Percentiles rank a stretch among this genome's conserved stretches.
These are phyloP conservation scores for Phytophthora ramorum DNA, from an alignment of 352 stramenopile species.

Conservation along the genomic window DNA sequence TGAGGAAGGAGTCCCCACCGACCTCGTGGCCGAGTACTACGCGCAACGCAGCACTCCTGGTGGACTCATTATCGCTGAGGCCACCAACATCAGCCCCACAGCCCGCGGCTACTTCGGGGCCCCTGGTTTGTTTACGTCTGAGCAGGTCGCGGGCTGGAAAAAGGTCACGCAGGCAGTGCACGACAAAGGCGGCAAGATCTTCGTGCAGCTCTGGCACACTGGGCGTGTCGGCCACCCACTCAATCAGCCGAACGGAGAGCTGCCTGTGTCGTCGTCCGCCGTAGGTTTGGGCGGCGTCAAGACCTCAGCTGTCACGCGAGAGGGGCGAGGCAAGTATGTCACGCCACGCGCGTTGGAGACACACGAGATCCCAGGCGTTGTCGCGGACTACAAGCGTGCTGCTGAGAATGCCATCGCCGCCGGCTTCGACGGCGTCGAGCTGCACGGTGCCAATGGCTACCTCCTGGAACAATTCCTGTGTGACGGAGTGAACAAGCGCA, in stretches of 20 bases:
- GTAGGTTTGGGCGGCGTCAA: conserved; percentile 38
- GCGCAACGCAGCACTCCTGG: conserved; percentile 57
- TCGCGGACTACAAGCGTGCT: conserved; percentile 39
- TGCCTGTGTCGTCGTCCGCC: conserved; percentile 54
- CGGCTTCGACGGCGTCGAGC: conserved; percentile 38
- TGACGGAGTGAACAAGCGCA: conserved; percentile 37
- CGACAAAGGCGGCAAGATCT: conserved; percentile 77
- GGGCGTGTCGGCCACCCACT: conserved; percentile 68
- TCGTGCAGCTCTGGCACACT: conserved; percentile 88
- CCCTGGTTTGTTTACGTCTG: conserved; percentile 49
- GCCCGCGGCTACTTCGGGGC: conserved; percentile 51
- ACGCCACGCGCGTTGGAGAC: conserved; percentile 68
- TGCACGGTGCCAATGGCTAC: conserved; percentile 42
- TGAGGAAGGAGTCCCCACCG: conserved; percentile 42
- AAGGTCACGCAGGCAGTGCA: conserved; percentile 71
- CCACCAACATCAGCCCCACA: conserved; percentile 54
- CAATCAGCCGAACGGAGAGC: conserved; percentile 54
- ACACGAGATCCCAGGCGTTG: conserved; percentile 71
- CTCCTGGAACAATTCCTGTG: conserved; percentile 43
- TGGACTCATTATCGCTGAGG: conserved; percentile 71
- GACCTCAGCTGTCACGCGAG: conserved; percentile 40
- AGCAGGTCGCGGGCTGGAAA: conserved; percentile 66
- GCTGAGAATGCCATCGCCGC: conserved; percentile 39
- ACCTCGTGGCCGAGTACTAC: conserved; percentile 68
- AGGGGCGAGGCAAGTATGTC: conserved; percentile 46